Conservation (phyloP, 2,329 filamentous ascomycete species). For the Calonectria pauciramosa region DNA sequence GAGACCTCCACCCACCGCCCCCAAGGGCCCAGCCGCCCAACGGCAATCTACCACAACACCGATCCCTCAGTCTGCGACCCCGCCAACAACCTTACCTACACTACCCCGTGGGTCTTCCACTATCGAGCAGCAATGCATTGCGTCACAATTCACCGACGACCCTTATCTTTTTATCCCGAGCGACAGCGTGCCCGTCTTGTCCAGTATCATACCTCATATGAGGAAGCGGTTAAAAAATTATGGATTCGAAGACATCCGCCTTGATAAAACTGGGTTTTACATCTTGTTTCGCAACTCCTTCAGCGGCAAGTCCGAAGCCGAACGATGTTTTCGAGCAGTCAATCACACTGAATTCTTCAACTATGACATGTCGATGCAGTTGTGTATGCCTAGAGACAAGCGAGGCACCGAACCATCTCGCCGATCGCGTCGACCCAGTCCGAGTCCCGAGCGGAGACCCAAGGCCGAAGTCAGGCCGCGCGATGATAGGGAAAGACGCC, state of each 20-base stretch:
- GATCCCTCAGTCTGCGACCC: constrained; percentile 49
- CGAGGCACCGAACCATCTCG: constrained; percentile 43
- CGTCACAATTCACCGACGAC: constrained; percentile 78
- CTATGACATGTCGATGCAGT: constrained; percentile 91
- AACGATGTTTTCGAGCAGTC: constrained; percentile 82
- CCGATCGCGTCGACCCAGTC: constrained; percentile 50
- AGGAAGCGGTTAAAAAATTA: constrained; percentile 90
- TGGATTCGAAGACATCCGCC: constrained; percentile 83
- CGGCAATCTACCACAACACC: constrained; percentile 52
- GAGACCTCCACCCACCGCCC: constrained; percentile 82
- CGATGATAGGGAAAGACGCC: constrained; percentile 74
- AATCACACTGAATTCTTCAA: constrained; percentile 91
- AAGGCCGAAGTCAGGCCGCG: constrained; percentile 50
- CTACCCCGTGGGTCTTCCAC: constrained; percentile 57
- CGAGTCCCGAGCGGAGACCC: constrained; percentile 50
- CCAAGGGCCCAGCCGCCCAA: constrained; percentile 82
- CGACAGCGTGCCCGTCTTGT: constrained; percentile 87
- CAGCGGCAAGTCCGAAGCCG: constrained; percentile 83
- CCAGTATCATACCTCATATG: constrained; percentile 88
- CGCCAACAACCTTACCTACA: constrained; percentile 42
- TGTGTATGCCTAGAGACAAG: constrained; percentile 59
- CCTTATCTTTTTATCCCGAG: constrained; percentile 95
- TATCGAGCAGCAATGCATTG: constrained; percentile 76
- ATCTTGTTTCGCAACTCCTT: constrained; percentile 88
- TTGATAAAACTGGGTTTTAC: constrained; percentile 90